phyloP scores from a whole-genome alignment of 208 protist species.

The Paratrypanosoma confusum region DNA sequence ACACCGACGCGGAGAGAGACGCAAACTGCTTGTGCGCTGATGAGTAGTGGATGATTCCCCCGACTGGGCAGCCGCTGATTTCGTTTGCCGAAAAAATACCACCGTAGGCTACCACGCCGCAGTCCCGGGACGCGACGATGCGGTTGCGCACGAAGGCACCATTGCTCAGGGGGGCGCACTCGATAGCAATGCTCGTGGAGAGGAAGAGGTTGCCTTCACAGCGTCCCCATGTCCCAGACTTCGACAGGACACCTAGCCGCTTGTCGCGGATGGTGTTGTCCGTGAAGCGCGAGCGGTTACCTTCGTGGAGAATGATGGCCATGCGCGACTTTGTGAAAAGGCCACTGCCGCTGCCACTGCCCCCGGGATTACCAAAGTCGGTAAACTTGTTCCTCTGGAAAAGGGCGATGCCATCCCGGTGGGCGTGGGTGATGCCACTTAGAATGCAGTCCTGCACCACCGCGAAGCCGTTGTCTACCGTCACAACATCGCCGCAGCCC shows the following conservation, averaged over 20 bases:
- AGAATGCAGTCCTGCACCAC: constrained; percentile 57
- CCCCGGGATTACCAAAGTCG: background rate
- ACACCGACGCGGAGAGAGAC: constrained; percentile 28
- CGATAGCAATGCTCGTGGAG: constrained; percentile 22
- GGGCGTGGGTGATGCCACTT: constrained; percentile 50
- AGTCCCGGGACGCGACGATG: constrained; percentile 33
- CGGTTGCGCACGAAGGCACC: constrained; percentile 44
- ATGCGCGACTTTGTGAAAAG: constrained; percentile 4
- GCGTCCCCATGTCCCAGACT: constrained; percentile 30
- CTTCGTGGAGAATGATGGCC: constrained; percentile 32
- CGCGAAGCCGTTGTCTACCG: constrained; percentile 33
- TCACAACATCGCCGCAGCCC: constrained; percentile 46
- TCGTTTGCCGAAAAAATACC: constrained; percentile 60
- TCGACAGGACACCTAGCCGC: constrained; percentile 25
- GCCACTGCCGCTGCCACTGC: constrained; percentile 1
- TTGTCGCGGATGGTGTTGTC: constrained; percentile 41
- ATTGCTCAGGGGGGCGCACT: constrained; percentile 36
- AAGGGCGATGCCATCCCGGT: constrained; percentile 17
- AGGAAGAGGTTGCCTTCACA: constrained; percentile 36
- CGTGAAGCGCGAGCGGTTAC: constrained; percentile 18
- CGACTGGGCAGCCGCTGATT: constrained; percentile 28
- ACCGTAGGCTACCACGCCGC: constrained; percentile 42
- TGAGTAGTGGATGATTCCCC: constrained; percentile 40
- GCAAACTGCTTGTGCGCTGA: constrained; percentile 49
- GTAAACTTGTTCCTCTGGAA: constrained; percentile 56